Conservation (phyloP, 495 filamentous ascomycete species). For the Terfezia claveryi region DNA sequence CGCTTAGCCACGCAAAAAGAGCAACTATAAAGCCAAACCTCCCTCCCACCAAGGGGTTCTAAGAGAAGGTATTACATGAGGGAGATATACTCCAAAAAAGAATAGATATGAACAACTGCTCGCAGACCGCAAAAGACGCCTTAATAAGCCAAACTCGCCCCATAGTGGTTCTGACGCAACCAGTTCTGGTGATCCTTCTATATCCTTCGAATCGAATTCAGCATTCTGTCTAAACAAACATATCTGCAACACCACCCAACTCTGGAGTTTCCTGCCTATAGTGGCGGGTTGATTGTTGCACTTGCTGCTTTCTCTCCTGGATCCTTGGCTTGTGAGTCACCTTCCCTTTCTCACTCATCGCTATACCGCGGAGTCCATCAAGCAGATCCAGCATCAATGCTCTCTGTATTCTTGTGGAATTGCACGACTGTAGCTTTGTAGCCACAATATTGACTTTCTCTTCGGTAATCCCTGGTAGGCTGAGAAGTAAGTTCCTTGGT, state of each 20-base stretch:
- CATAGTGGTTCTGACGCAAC: too few relatives aligned
- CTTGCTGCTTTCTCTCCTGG: slow-evolving; percentile 23
- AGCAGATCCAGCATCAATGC: slow-evolving; percentile 71
- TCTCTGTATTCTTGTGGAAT: slow-evolving; percentile 48
- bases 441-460: slow-evolving; percentile 40
- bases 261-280: slow-evolving; percentile 38
- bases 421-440: slow-evolving; percentile 28
- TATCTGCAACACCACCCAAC: slow-evolving; percentile 41
- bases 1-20: too few relatives aligned
- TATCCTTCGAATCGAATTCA: too few relatives aligned
- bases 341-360: slow-evolving; percentile 81
- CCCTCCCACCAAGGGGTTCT: too few relatives aligned
- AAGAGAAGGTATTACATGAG: too few relatives aligned
- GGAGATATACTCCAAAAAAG: not conserved
- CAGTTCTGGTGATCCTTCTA: too few relatives aligned
- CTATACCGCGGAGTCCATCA: slow-evolving; percentile 64
- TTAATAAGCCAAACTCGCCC: not conserved
- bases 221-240: slow-evolving; percentile 31
- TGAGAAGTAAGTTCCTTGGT: slow-evolving; percentile 32
- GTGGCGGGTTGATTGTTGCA: slow-evolving; percentile 22
- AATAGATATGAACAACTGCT: not conserved
- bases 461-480: slow-evolving; percentile 30
- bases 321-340: slow-evolving; percentile 20
- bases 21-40: too few relatives aligned
- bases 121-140: not conserved